Evolutionary conservation across 345 rosid species (phyloP).

Genomic region (Hibiscus trionum): DNA sequence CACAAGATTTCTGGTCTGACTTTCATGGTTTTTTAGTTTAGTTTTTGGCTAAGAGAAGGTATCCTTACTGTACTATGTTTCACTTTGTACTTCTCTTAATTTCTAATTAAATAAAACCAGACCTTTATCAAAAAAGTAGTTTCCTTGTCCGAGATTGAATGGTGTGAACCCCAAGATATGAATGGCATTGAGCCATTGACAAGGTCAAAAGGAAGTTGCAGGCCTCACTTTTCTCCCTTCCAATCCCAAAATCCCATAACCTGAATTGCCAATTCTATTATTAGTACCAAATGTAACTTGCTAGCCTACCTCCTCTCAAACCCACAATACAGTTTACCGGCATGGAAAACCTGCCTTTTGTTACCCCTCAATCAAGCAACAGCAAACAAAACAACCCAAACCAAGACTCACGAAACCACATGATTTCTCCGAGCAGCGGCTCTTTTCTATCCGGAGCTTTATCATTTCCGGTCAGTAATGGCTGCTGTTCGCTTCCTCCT

Average conservation of each 20-base stretch:
- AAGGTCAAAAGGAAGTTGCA: conserved; percentile 16
- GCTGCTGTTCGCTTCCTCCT: conserved; percentile 38
- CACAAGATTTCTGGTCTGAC: no score
- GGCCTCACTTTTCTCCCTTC: background rate
- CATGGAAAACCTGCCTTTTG: conserved; percentile 2
- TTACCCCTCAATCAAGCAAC: conserved; percentile 16
- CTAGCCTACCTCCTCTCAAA: conserved; percentile 1
- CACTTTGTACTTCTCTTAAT: no score
- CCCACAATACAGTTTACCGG: conserved; percentile 1
- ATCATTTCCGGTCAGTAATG: conserved; percentile 27
- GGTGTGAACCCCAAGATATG: background rate
- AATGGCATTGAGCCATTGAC: conserved; percentile 5
- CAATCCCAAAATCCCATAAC: conserved; percentile 12
- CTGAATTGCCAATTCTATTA: background rate
- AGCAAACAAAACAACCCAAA: conserved; percentile 11
- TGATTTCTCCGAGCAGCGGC: conserved; percentile 43
- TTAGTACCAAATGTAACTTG: conserved; percentile 6
- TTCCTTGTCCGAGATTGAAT: background rate
- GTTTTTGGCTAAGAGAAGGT: no score
- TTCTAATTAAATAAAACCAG: no score
- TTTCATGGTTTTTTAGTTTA: no score
- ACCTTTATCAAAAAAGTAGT: no score
- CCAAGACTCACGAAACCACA: conserved; percentile 14
- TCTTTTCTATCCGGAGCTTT: conserved; percentile 17
- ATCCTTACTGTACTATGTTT: no score